These are phyloP conservation scores for Ampelomyces quisqualis DNA, from an alignment of 2,329 filamentous ascomycete species.

Conservation along the genomic window DNA sequence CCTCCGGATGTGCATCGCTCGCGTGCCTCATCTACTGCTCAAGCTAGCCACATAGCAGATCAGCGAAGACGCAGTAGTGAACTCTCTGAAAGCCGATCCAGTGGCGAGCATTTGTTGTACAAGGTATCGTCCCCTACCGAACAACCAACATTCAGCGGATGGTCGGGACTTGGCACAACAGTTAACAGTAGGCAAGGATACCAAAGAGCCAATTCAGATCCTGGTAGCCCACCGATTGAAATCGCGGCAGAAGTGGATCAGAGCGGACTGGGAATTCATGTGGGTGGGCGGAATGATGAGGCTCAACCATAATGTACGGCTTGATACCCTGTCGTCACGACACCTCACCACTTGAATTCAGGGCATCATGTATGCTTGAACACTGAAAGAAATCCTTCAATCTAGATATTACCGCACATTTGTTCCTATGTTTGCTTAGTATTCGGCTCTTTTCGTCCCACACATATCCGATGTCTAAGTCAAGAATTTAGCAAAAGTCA, in stretches of 20 bases:
- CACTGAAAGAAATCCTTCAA: too few relatives aligned
- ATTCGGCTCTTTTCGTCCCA: too few relatives aligned
- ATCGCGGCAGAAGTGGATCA: background rate
- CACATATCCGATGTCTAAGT: too few relatives aligned
- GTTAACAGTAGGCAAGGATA: conserved; percentile 16
- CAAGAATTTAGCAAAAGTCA: too few relatives aligned
- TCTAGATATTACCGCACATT: too few relatives aligned
- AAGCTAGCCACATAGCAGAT: too few relatives aligned
- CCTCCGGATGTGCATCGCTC: conserved; percentile 14
- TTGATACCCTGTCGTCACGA: too few relatives aligned
- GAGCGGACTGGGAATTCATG: conserved; percentile 9
- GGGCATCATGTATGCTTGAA: too few relatives aligned
- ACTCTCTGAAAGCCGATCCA: background rate
- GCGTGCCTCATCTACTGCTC: conserved; percentile 4
- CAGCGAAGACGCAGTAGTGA: conserved; percentile 6
- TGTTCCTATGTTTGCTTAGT: too few relatives aligned
- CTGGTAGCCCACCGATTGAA: conserved; percentile 8
- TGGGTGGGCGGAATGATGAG: too few relatives aligned
- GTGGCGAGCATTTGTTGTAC: background rate
- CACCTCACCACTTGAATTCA: too few relatives aligned
- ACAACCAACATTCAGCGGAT: conserved; percentile 1
- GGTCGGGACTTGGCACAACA: conserved; percentile 7
- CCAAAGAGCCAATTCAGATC: conserved; percentile 15
- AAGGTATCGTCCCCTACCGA: background rate
- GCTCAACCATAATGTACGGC: too few relatives aligned